Percentiles rank a stretch among this genome's conserved stretches.
Evolutionary conservation across 176 grass and related monocot genomes (phyloP).

Genomic region (Eremochloa ophiuroides): DNA sequence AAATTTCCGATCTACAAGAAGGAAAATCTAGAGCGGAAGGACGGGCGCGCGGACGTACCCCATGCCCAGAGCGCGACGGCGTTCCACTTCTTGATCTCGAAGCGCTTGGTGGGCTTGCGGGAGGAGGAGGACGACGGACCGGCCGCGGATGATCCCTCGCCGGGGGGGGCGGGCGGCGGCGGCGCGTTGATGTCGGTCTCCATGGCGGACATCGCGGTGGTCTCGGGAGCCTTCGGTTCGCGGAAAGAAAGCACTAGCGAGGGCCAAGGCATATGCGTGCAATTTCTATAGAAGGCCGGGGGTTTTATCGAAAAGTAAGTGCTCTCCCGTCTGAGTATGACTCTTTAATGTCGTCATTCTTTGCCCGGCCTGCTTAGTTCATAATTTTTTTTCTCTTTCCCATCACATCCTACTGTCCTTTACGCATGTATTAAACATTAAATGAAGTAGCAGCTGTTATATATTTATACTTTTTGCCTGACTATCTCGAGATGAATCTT

Average conservation of each 20-base stretch:
- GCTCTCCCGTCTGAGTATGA: too few species aligned
- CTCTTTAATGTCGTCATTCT: too few species aligned
- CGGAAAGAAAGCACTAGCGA: background rate
- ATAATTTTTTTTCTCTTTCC: too few species aligned
- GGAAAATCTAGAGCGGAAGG: background rate
- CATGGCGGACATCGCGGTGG: constrained; percentile 66
- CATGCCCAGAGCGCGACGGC: constrained; percentile 99
- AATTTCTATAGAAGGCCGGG: background rate
- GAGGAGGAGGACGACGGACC: constrained; percentile 37
- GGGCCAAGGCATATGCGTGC: background rate
- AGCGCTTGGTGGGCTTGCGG: constrained; percentile 81
- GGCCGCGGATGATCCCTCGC: constrained; percentile 60
- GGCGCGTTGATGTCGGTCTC: constrained; percentile 74
- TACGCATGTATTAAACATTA: too few species aligned
- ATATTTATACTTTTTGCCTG: too few species aligned
- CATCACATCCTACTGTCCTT: too few species aligned
- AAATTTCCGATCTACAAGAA: background rate
- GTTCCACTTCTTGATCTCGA: constrained; percentile 99
- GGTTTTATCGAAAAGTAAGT: too few species aligned
- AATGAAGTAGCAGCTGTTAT: too few species aligned
- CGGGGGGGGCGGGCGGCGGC: constrained; percentile 33
- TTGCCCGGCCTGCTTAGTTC: too few species aligned
- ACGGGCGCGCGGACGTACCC: constrained; percentile 35
- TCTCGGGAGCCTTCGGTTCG: background rate
- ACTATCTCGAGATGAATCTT: too few species aligned